phyloP scores from a whole-genome alignment of 1,139 yeast genomes.

The Suhomyces chickasaworum region DNA sequence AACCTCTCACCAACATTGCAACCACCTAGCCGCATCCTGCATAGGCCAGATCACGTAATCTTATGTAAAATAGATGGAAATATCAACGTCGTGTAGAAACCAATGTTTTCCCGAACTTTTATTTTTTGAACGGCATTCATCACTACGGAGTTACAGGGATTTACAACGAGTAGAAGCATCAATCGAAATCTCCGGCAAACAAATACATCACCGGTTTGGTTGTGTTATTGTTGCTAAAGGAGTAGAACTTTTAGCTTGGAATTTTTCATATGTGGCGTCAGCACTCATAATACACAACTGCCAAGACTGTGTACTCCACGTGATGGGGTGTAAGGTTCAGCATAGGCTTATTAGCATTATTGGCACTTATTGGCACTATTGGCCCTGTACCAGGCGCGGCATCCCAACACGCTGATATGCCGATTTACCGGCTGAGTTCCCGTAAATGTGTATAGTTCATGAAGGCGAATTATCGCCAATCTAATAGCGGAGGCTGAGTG shows the following conservation, averaged over 20 bases:
- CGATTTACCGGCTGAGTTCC: not conserved
- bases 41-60: constrained; percentile 10
- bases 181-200: not conserved
- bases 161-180: not conserved
- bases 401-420: not conserved
- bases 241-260: too few species aligned
- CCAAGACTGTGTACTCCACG: too few species aligned
- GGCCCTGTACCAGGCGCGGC: not conserved
- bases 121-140: not conserved
- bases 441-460: not conserved
- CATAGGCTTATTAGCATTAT: too few species aligned
- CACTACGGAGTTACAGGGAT: not conserved
- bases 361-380: too few species aligned
- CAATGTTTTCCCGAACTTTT: not conserved
- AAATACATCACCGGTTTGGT: not conserved
- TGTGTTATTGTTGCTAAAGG: too few species aligned
- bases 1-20: constrained; percentile 37
- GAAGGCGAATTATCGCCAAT: not conserved
- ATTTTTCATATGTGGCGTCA: too few species aligned
- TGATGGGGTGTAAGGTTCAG: too few species aligned
- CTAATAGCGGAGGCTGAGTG: not conserved
- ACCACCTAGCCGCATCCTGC: constrained; percentile 12
- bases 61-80: constrained; percentile 2
- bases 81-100: not conserved
- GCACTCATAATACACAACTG: too few species aligned